Base-by-base conservation (phyloP, 139 green algal species). In the Chlamydomonas eustigma region DNA sequence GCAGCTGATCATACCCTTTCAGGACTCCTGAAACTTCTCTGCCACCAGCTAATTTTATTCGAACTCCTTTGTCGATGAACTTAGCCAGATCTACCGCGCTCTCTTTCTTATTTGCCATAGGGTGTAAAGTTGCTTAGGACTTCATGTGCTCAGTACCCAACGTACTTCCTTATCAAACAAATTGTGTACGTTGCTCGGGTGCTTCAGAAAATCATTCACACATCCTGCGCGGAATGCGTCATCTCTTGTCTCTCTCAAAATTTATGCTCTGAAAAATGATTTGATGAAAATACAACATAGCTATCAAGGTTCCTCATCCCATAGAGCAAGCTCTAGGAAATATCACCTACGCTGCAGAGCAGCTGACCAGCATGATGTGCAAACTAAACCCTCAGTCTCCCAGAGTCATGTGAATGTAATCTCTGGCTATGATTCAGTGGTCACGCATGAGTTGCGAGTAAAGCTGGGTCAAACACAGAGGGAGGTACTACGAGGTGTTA, bases 1-100 rank as follows among this genome's bases (percentile, higher is more conserved):
- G 80, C 44, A 99, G 80, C 83, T 98, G 95, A 73, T 99, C 95
- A 71, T 98, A 99, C 8, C 95, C 95, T 66, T 99, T 99, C 0
- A 99, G 71, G 2, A 91, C 81, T 3, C 95, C 95, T 82, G 1
- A 92, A 85, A 68, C 52, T 28, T 99, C 92, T 12, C 95, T 50
- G 0, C 95, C 95, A 25, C 95, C 95, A 25, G 85, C 86, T 1
- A 99, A 89, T 83, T 99, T 98, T 0, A 99, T 93, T 1, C 88
- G 84, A 1, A 99, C 90, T 30, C 87, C 90, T 75, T 98, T 97
- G 78, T 99, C 95, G 12, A 99, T 86, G n/a, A 96, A 95, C 73
- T 95, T 96, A 0, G 88, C 88, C 18, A 99, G 78, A 76, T 99
- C 96, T 1, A 99, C 71, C 0, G 95, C 95, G 8, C 85, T 96